Conservation (phyloP, 345 rosid genomes). For the Eucalyptus erythrocorys region DNA sequence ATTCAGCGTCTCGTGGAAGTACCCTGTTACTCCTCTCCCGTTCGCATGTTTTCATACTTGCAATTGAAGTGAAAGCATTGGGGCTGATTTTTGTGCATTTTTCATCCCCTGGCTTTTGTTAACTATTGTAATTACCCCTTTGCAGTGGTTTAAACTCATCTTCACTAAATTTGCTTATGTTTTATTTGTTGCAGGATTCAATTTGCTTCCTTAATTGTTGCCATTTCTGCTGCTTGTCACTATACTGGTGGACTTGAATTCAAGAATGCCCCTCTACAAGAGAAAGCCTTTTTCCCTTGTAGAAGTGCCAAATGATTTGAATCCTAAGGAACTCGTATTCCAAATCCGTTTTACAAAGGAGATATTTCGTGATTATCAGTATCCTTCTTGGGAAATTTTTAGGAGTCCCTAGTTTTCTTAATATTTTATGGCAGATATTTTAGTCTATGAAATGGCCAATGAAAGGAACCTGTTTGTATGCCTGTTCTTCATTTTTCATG, state of each 20-base stretch:
- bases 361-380: slow-evolving; percentile 73
- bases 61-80: neutral
- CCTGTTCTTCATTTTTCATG: neutral
- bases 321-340: slow-evolving; percentile 60
- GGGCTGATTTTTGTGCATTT: neutral
- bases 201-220: neutral
- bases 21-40: neutral
- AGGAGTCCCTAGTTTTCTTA: neutral
- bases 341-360: slow-evolving; percentile 95
- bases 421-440: neutral
- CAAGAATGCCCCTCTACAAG: slow-evolving; percentile 71
- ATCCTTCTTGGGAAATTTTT: slow-evolving; percentile 34
- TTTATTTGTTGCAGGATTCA: neutral
- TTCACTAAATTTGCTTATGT: neutral
- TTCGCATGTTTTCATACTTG: neutral
- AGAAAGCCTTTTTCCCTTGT: slow-evolving; percentile 49
- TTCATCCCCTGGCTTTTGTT: neutral
- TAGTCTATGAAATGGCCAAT: neutral
- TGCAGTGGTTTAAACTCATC: neutral
- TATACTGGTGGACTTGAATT: neutral
- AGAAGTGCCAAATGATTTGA: slow-evolving; percentile 63
- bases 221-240: neutral
- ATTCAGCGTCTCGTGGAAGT: neutral
- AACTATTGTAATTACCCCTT: neutral
- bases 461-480: neutral